These are phyloP conservation scores for Talaromyces thailandensis DNA, from an alignment of 495 filamentous ascomycete species.

Conservation along the genomic window DNA sequence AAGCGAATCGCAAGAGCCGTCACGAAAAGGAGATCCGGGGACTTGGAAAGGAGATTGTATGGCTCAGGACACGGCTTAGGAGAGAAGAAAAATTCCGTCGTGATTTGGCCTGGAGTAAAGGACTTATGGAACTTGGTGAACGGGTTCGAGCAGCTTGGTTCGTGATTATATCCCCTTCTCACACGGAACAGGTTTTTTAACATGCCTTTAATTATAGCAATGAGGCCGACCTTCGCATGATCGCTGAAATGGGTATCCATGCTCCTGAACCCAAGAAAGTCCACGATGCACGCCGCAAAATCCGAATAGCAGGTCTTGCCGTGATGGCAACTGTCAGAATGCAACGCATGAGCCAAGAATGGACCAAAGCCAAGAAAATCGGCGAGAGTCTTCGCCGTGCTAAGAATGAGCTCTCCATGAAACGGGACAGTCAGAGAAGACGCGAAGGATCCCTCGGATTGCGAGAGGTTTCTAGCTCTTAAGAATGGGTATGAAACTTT, in stretches of 20 bases:
- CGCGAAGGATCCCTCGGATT: background rate
- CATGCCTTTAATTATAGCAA: conserved; percentile 52
- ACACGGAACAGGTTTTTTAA: conserved; percentile 1
- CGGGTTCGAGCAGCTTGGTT: conserved; percentile 75
- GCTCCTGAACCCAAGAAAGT: conserved; percentile 20
- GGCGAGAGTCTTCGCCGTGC: conserved; percentile 36
- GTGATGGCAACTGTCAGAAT: conserved; percentile 49
- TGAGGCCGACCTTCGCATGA: conserved; percentile 77
- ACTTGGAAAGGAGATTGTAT: conserved; percentile 80
- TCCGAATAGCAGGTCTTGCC: conserved; percentile 41
- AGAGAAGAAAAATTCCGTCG: conserved; percentile 72
- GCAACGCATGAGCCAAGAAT: conserved; percentile 42
- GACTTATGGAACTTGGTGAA: conserved; percentile 68
- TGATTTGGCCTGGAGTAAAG: conserved; percentile 73
- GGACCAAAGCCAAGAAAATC: conserved; percentile 38
- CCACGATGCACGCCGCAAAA: conserved; percentile 29
- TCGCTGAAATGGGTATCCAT: conserved; percentile 68
- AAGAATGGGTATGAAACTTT: background rate
- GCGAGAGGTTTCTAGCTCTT: background rate
- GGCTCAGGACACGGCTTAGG: conserved; percentile 67
- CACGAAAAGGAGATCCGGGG: conserved; percentile 78
- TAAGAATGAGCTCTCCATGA: conserved; percentile 34
- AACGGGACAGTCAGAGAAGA: conserved; percentile 19
- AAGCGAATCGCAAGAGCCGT: conserved; percentile 39
- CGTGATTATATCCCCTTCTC: conserved; percentile 26